A percentile compares a stretch with the other conserved stretches of the same genome.
Evolutionary conservation across 371 early-diverging fungal species (phyloP).

Genomic region (Gilbertella persicaria): DNA sequence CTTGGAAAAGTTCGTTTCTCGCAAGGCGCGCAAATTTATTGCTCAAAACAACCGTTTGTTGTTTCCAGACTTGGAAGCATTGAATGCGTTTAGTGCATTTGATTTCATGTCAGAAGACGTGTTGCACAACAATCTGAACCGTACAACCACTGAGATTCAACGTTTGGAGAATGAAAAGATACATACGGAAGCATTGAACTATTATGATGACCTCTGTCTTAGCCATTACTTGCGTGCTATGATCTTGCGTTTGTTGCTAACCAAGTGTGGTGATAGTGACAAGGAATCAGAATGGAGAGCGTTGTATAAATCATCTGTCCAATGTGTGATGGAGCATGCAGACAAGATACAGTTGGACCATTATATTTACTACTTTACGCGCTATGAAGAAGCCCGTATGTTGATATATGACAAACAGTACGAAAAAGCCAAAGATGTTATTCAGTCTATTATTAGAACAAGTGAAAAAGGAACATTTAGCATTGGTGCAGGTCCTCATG

Average conservation of each 20-base stretch:
- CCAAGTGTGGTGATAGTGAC: neutral
- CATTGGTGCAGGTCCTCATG: conserved; percentile 45
- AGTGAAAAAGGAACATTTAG: conserved; percentile 43
- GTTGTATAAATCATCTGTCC: conserved; percentile 26
- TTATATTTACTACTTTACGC: conserved; percentile 62
- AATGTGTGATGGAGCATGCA: conserved; percentile 31
- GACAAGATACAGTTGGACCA: conserved; percentile 59
- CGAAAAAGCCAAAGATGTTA: conserved; percentile 46
- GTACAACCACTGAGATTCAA: conserved; percentile 45
- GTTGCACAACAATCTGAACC: conserved; percentile 40
- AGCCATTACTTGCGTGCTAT: conserved; percentile 58
- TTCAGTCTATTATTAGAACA: conserved; percentile 39
- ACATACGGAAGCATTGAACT: conserved; percentile 19
- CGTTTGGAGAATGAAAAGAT: conserved; percentile 34
- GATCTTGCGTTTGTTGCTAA: conserved; percentile 28
- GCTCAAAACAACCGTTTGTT: conserved; percentile 59
- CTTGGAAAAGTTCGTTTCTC: conserved; percentile 76
- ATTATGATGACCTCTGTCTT: conserved; percentile 68
- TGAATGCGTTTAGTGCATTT: conserved; percentile 66
- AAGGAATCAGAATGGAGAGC: conserved; percentile 9
- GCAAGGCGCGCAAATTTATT: conserved; percentile 72
- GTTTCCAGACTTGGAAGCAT: conserved; percentile 70
- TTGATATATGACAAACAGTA: conserved; percentile 43
- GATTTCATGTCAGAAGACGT: conserved; percentile 57
- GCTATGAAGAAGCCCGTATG: conserved; percentile 60